Base-by-base conservation (phyloP, 148 eudicot species). In the Persicaria maculosa region DNA sequence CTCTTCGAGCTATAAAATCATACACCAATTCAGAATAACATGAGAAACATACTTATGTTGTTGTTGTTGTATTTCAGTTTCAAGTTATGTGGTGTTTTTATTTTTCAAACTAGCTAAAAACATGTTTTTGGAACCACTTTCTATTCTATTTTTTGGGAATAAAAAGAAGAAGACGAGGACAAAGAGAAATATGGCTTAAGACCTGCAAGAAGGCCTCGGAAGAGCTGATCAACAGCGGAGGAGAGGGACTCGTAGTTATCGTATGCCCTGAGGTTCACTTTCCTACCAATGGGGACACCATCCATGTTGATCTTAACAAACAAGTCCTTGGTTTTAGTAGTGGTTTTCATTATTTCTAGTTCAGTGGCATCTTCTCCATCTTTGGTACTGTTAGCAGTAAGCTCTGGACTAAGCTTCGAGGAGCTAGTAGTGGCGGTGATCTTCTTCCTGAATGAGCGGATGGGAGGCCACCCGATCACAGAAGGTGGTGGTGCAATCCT, bases 221-320 rank as follows among this genome's bases (percentile, higher is more conserved):
- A 88, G 79, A 88, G 92, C 15, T 88, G 81, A 75, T 88, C 92
- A 73, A 88, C 92, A 53, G 89, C 84, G 77, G 78, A 74, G n/a
- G 92, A 86, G 9, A 88, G 86, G 36, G 86, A 86, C 19, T 81
- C 81, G 52, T 88, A 88, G 79, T 83, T 81, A 70, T 84, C 80
- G 74, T 83, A 77, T 17, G 86, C 86, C 53, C 80, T 78, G 47
- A 88, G 89, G 76, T 88, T 86, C 15, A 88, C 85, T 84, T 88
- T 88, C 72, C 92, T 83, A 47, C 92, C 92, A 19, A 88, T 88
- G 31, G 92, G 92, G 74, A 88, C 80, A 25, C 92, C 89, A 71
- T 84, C 89, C 92, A 88, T 88, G 74, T 88, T 86, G 77, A 88
- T 86, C 85, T 88, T 88, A 57, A 88, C 92, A 75, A 86, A 85